Base-by-base conservation (phyloP, 2,329 filamentous ascomycete genomes). In the Balansia obtecta region DNA sequence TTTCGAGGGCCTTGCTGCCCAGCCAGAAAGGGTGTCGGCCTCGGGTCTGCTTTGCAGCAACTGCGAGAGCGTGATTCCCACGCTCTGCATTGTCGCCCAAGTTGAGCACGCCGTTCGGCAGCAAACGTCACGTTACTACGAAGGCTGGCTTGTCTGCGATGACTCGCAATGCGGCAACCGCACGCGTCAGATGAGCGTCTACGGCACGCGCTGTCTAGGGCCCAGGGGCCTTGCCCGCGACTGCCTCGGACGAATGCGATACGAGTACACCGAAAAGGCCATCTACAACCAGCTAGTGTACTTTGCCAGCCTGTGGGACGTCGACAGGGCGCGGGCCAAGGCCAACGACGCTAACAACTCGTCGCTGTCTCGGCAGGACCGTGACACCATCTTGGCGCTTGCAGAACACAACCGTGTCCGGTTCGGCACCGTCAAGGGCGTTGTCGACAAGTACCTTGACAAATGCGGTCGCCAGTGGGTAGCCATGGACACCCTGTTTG, bases 281-380 rank as follows among this genome's bases (percentile, higher is more conserved):
- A 77, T 97, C 52, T 97, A 96, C 71, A 97, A 95, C 66, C 93
- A 98, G 69, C 74, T 98, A 40, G 71, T 97, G 50, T 98, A 95
- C 70, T 86, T 90, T 64, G 79, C 85, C 32, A 77, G 77, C 46
- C 69, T 97, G 50, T 98, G 89, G 74, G 90, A 98, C 66, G 85
- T 94, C 3, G 90, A 97, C 54, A 88, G 87, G 68, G 85, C 85
- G 13, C 79, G 80, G 56, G 61, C 60, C 44, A 73, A 70, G 54
- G 76, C 72, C 18, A 68, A 64, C 44, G 71, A 68, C n/a, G 69
- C 70, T 8, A 71, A 71, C 22, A 77, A 73, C 43, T 65, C 62
- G 60, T 69, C 74, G 46, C 59, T 73, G 18, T 64, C 67, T 52
- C 69, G 65, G 1, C 71, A 81, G 55, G 76, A 80, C 61, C 78